Conservation (phyloP, 2,329 filamentous ascomycete species). For the Onygenales sp. region DNA sequence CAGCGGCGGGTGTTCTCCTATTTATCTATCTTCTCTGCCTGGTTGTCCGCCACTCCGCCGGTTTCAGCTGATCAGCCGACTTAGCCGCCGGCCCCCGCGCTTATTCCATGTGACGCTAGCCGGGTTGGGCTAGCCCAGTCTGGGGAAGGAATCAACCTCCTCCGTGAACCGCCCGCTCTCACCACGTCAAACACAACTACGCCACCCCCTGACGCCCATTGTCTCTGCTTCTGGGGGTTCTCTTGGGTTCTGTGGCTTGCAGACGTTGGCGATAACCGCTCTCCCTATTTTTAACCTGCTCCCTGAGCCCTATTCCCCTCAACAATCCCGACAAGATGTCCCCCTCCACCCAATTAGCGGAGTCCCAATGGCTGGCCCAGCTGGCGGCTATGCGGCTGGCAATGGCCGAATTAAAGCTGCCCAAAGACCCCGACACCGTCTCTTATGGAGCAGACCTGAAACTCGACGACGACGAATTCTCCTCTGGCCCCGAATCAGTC, state of each 20-base stretch:
- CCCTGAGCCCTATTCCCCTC: not conserved
- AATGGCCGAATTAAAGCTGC: slow-evolving; percentile 60
- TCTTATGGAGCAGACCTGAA: slow-evolving; percentile 47
- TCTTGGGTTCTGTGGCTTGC: no score
- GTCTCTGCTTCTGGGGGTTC: no score
- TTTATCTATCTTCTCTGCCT: not conserved
- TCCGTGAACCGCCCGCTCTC: no score
- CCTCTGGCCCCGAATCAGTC: slow-evolving; percentile 44
- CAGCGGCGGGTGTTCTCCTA: not conserved
- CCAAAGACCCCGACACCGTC: slow-evolving; percentile 37
- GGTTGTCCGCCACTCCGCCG: not conserved
- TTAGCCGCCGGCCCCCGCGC: not conserved
- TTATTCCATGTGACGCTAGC: not conserved
- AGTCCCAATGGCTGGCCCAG: slow-evolving; percentile 73
- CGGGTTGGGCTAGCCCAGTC: not conserved
- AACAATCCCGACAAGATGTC: not conserved
- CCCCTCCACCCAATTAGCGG: slow-evolving; percentile 15
- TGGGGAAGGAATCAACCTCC: not conserved
- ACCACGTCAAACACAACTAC: no score
- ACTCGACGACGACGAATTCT: slow-evolving; percentile 56
- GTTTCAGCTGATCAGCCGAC: not conserved
- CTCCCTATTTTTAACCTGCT: not conserved
- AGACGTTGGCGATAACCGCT: no score
- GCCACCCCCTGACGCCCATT: no score
- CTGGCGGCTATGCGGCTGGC: slow-evolving; percentile 78